These are phyloP conservation scores for Phallus indusiatus DNA, from an alignment of 768 basidiomycete genomes.

Conservation along the genomic window DNA sequence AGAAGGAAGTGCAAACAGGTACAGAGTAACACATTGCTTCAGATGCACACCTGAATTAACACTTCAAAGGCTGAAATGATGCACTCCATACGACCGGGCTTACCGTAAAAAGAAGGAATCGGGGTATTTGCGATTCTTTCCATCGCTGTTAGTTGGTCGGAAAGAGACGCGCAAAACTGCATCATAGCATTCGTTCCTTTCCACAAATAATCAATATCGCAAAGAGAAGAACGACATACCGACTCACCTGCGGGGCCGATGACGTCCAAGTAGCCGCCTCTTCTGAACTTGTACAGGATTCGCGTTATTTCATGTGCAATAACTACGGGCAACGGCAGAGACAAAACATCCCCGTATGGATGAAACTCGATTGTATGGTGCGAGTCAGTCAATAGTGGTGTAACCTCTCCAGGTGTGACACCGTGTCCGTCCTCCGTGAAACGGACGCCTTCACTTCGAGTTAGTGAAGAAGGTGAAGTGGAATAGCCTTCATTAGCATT, in stretches of 20 bases:
- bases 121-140: slow-evolving; percentile 89
- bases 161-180: slow-evolving; percentile 36
- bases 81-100: background rate
- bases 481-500: slow-evolving; percentile 3
- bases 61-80: background rate
- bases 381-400: background rate
- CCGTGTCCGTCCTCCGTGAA: background rate
- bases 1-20: background rate
- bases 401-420: slow-evolving; percentile 16
- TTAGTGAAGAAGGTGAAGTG: background rate
- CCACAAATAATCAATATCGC: slow-evolving; percentile 2
- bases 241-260: slow-evolving; percentile 76
- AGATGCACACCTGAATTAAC: slow-evolving; percentile 73
- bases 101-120: slow-evolving; percentile 32
- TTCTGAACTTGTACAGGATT: slow-evolving; percentile 60
- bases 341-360: slow-evolving; percentile 31
- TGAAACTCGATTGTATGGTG: background rate
- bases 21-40: slow-evolving; percentile 24
- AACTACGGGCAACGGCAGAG: slow-evolving; percentile 77
- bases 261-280: slow-evolving; percentile 77
- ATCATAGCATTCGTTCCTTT: slow-evolving; percentile 72
- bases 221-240: slow-evolving; percentile 1
- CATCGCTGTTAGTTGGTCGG: slow-evolving; percentile 73
- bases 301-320: slow-evolving; percentile 76
- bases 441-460: background rate